Conservation (phyloP, 129 eudicot species). For the Flaveria trinervia region DNA sequence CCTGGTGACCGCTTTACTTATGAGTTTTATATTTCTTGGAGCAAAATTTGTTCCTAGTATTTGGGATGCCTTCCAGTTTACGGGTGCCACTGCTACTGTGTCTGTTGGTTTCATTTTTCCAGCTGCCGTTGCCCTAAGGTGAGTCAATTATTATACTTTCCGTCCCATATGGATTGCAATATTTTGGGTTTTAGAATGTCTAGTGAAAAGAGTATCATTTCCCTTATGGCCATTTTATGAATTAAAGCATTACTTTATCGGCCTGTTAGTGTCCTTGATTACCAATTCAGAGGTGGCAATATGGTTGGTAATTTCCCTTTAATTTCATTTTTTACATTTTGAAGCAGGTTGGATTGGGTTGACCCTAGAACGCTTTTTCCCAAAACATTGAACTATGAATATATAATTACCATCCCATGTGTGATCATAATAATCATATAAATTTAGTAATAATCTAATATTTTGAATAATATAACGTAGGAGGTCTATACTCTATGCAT, state of each 20-base stretch:
- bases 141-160: slow-evolving; percentile 27
- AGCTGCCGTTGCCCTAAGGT: slow-evolving; percentile 91
- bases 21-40: slow-evolving; percentile 72
- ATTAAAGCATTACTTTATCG: not conserved
- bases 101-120: slow-evolving; percentile 73
- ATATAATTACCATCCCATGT: not conserved
- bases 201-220: not conserved
- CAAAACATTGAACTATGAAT: not conserved
- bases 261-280: not conserved
- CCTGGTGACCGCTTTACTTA: slow-evolving; percentile 53
- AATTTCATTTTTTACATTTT: not conserved
- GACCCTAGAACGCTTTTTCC: not conserved
- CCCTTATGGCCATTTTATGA: not conserved
- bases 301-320: not conserved
- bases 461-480: not conserved
- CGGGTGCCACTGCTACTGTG: slow-evolving; percentile 89
- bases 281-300: not conserved
- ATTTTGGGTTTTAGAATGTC: not conserved
- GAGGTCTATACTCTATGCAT: not conserved
- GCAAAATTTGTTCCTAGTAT: slow-evolving; percentile 92
- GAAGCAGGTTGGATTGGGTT: not conserved
- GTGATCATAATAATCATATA: not conserved
- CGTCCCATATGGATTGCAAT: not conserved
- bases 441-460: not conserved
- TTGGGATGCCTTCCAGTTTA: slow-evolving; percentile 96